Evolutionary conservation across 805 yeast genomes (phyloP).

Genomic region (Cyberlindnera petersonii): DNA sequence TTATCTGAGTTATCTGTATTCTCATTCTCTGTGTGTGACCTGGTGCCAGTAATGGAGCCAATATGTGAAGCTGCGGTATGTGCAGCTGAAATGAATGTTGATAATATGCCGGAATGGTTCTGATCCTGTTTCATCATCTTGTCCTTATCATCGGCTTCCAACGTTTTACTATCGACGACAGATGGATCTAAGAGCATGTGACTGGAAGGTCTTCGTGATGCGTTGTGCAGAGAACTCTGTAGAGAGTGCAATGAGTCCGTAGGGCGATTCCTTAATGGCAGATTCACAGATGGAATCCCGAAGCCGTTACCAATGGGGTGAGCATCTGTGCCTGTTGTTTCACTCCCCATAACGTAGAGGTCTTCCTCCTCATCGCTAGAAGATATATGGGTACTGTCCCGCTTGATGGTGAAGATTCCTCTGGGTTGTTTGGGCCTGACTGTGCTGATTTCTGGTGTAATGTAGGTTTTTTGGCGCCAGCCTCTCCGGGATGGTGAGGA

Average conservation of each 20-base stretch:
- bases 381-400: background rate
- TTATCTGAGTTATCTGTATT: background rate
- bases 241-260: background rate
- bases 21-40: background rate
- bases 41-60: constrained; percentile 13
- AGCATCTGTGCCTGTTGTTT: background rate
- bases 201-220: background rate
- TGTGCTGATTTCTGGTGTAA: constrained; percentile 13
- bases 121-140: background rate
- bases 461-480: constrained; percentile 5
- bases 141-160: background rate
- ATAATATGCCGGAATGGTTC: constrained; percentile 34
- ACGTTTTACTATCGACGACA: too few relatives aligned
- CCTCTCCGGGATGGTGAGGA: constrained; percentile 1
- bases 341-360: background rate
- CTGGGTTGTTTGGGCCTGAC: constrained; percentile 8
- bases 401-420: constrained; percentile 5
- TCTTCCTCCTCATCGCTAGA: background rate
- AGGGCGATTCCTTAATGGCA: background rate
- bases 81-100: constrained; percentile 44
- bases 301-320: too few relatives aligned
- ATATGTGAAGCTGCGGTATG: constrained; percentile 38
- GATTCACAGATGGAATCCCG: too few relatives aligned
- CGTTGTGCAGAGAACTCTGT: background rate
- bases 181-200: too few relatives aligned